A percentile compares a stretch with the other conserved stretches of the same genome.
These are phyloP conservation scores for Mentha longifolia DNA, from an alignment of 257 asterid species.

Conservation along the genomic window DNA sequence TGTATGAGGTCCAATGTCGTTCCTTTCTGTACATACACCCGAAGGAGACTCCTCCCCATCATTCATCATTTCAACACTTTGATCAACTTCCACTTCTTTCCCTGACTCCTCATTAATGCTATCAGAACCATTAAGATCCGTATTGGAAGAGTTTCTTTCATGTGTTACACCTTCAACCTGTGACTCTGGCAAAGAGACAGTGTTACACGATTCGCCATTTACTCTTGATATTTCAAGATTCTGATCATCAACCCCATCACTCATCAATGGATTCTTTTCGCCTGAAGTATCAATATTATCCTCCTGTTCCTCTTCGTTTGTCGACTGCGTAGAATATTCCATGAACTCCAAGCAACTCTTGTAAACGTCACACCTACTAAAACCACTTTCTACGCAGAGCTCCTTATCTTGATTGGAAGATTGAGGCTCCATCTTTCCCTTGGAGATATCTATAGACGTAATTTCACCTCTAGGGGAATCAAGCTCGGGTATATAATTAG, in stretches of 20 bases:
- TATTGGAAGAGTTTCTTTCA: conserved; percentile 31
- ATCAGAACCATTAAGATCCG: conserved; percentile 43
- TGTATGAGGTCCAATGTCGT: conserved; percentile 45
- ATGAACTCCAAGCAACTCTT: conserved; percentile 79
- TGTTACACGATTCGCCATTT: conserved; percentile 5
- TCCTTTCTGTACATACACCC: conserved; percentile 41
- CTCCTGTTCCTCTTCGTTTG: conserved; percentile 40
- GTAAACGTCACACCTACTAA: conserved; percentile 56
- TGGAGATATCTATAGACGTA: conserved; percentile 31
- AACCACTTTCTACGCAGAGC: conserved; percentile 24
- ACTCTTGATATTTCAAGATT: conserved; percentile 23
- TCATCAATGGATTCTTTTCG: conserved; percentile 32
- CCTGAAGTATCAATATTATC: conserved; percentile 35
- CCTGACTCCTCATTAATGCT: conserved; percentile 37
- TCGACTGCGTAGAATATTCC: conserved; percentile 48
- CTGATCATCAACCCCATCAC: background rate
- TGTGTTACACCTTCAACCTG: conserved; percentile 43
- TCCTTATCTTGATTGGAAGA: conserved; percentile 39
- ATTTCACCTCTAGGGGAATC: conserved; percentile 39
- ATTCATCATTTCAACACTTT: conserved; percentile 25
- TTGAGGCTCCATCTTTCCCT: conserved; percentile 27
- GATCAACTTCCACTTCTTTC: conserved; percentile 43
- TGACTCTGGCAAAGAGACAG: conserved; percentile 37
- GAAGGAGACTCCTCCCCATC: conserved; percentile 41
- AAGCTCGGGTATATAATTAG: conserved; percentile 48